These are phyloP conservation scores for Baudoinia panamericana DNA, from an alignment of 495 filamentous ascomycete genomes.

Conservation along the genomic window DNA sequence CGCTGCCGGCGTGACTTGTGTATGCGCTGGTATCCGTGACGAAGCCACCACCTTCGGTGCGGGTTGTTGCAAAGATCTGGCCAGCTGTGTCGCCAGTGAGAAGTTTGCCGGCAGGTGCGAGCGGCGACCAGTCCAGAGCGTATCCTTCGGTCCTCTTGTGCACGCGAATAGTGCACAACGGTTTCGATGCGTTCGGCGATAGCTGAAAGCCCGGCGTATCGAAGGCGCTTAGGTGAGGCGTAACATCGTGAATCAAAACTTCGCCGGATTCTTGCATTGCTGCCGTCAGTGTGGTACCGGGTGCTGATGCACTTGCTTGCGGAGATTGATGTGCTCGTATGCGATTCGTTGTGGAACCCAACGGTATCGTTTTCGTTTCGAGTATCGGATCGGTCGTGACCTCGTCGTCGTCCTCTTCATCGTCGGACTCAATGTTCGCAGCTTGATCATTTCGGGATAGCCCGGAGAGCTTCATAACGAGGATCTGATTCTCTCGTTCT, in stretches of 20 bases:
- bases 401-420: slow-evolving; percentile 65
- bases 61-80: slow-evolving; percentile 71
- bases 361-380: slow-evolving; percentile 75
- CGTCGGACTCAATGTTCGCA: slow-evolving; percentile 49
- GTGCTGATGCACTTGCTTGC: slow-evolving; percentile 50
- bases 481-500: slow-evolving; percentile 75
- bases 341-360: slow-evolving; percentile 79
- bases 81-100: slow-evolving; percentile 86
- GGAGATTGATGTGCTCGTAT: slow-evolving; percentile 72
- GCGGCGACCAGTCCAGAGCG: slow-evolving; percentile 83
- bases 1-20: slow-evolving; percentile 65
- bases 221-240: slow-evolving; percentile 72
- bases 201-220: slow-evolving; percentile 73
- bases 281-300: slow-evolving; percentile 70
- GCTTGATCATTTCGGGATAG: slow-evolving; percentile 70
- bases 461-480: slow-evolving; percentile 90
- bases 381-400: slow-evolving; percentile 78
- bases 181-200: slow-evolving; percentile 69
- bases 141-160: slow-evolving; percentile 83
- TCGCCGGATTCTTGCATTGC: slow-evolving; percentile 80
- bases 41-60: slow-evolving; percentile 76
- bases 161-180: slow-evolving; percentile 70
- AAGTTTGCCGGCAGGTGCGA: slow-evolving; percentile 64
- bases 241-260: slow-evolving; percentile 87
- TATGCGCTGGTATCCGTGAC: slow-evolving; percentile 69